Base-by-base conservation (phyloP, 2,329 filamentous ascomycete genomes). In the Pseudocercospora musae region DNA sequence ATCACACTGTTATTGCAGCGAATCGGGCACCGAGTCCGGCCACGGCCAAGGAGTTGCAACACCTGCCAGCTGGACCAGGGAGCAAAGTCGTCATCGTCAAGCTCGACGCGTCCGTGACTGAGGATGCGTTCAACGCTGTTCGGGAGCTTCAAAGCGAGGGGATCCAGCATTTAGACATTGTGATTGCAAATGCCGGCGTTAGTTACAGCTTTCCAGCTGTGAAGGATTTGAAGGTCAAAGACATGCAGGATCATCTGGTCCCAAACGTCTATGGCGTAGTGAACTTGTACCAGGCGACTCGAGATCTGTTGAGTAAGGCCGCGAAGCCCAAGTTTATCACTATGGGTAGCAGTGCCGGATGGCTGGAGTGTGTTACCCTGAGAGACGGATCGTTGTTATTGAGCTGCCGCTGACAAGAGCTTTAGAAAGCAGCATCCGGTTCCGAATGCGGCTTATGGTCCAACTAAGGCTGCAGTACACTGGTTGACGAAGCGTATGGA, bases 91-190 rank as follows among this genome's bases (percentile, higher is more conserved):
- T 44, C 20, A 44, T 25, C 33, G 53, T 56, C 33, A 56, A 56
- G 29, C 31, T 56, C 33, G 53, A 56, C 20, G 53, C 53, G 7
- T 13, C 21, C 4, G 49, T 52, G 25, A 11, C 11, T 18, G 49
- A 52, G 21, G 49, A 52, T 31, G 49, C 49, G 1, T 27, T 25
- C 49, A 20, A 83, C 54, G 90, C 92, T 1, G 91, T 97, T 0
- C 82, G 87, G 9, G 37, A 58, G 31, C 13, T 15, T 33, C 25
- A 27, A 27, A 27, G 11, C 15, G 40, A 6, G n/a, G 29, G 68
- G 63, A 31, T 75, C 70, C 57, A 69, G 64, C 11, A 66, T 63
- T 37, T 75, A 63, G 68, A 69, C 55, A 46, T 60, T 33, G 66
- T 69, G 5, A 64, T 69, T 23, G 68, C 66, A 25, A 69, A 69